These are phyloP conservation scores for Tolypocladium tropicale DNA, from an alignment of 2,329 filamentous ascomycete genomes.

Conservation along the genomic window DNA sequence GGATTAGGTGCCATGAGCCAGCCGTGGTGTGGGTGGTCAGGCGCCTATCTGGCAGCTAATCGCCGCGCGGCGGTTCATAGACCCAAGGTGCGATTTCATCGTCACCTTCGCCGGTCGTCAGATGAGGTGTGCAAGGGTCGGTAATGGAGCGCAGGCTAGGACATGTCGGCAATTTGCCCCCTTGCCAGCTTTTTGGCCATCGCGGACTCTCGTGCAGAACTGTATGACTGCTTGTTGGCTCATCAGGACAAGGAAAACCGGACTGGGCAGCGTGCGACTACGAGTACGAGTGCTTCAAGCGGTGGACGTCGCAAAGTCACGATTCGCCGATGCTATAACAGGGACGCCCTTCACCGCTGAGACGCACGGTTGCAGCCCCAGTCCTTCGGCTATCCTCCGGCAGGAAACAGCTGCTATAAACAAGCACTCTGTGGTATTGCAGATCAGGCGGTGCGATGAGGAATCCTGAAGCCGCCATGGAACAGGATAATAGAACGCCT, in stretches of 20 bases:
- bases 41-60: background rate
- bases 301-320: too few relatives aligned
- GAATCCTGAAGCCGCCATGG: background rate
- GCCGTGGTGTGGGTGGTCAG: background rate
- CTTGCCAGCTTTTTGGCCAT: background rate
- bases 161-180: background rate
- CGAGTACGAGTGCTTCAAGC: too few relatives aligned
- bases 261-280: background rate
- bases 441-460: background rate
- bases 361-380: background rate
- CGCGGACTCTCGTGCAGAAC: background rate
- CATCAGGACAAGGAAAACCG: too few relatives aligned
- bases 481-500: background rate
- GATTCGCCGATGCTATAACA: background rate
- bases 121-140: background rate
- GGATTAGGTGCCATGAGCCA: background rate
- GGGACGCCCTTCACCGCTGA: background rate
- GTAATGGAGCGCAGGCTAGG: background rate
- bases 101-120: background rate
- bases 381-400: background rate
- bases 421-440: background rate
- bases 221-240: background rate
- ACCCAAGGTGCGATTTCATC: background rate
- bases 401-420: background rate
- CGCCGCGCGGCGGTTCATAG: background rate